A percentile compares a stretch with the other conserved stretches of the same genome.
Evolutionary conservation across 345 rosid genomes (phyloP).

Genomic region (Viola odorata): DNA sequence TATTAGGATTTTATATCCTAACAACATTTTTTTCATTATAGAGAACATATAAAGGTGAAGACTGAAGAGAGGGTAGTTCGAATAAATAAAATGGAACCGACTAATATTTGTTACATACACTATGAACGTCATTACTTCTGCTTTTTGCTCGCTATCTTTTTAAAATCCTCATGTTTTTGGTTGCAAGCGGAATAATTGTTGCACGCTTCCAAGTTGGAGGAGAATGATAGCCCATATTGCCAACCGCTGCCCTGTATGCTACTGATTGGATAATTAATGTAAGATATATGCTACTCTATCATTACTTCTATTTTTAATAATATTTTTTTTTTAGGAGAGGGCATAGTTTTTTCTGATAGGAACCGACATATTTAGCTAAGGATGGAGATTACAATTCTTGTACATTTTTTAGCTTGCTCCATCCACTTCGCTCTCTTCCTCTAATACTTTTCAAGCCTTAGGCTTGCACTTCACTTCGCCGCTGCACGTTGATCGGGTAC

Average conservation of each 20-base stretch:
- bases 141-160: too few species aligned
- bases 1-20: too few species aligned
- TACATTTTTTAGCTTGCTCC: background rate
- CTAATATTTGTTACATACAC: too few species aligned
- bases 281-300: background rate
- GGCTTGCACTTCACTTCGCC: conserved; percentile 18
- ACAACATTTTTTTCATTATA: too few species aligned
- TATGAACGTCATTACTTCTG: too few species aligned
- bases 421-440: background rate
- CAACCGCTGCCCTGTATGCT: background rate
- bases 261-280: conserved; percentile 2
- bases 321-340: too few species aligned
- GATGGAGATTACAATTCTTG: background rate
- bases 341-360: conserved; percentile 10
- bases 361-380: too few species aligned
- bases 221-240: background rate
- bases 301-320: background rate
- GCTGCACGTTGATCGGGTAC: conserved; percentile 65
- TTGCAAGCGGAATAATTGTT: background rate
- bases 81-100: too few species aligned
- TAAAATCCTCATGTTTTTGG: too few species aligned
- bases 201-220: background rate
- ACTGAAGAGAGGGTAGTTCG: too few species aligned
- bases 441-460: background rate
- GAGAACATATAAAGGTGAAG: too few species aligned